phyloP scores from a whole-genome alignment of 441 rosid species.

The Erodium texanum region DNA sequence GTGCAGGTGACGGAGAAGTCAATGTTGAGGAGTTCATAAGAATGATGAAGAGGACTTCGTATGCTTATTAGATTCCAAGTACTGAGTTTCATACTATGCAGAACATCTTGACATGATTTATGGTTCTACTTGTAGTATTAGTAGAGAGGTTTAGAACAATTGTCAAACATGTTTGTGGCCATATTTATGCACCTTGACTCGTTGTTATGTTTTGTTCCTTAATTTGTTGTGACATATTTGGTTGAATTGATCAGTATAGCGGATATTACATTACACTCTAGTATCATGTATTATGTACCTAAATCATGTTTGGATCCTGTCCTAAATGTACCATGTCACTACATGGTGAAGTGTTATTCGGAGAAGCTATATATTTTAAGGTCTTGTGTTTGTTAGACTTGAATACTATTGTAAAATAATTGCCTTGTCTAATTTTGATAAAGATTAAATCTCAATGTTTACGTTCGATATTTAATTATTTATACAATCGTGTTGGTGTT shows the following conservation, averaged over 20 bases:
- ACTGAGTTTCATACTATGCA: background rate
- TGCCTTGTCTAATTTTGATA: no score
- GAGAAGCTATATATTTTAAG: no score
- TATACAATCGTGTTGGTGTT: no score
- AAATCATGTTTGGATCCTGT: no score
- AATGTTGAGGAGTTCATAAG: constrained; percentile 57
- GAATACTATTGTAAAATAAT: no score
- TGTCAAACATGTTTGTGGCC: background rate
- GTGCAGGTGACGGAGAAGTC: constrained; percentile 74
- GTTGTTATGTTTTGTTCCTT: background rate
- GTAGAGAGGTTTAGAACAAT: background rate
- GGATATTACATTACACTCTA: no score
- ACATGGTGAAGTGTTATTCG: no score
- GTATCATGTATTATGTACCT: no score
- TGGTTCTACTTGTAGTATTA: background rate
- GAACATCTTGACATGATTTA: background rate
- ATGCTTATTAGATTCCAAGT: constrained; percentile 33
- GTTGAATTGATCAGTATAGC: background rate
- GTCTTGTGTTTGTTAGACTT: no score
- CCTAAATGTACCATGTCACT: no score
- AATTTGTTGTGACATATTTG: background rate
- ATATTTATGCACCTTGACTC: background rate
- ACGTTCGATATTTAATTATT: no score
- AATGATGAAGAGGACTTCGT: constrained; percentile 73
- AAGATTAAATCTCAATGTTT: no score